These are phyloP conservation scores for Mucuna pruriens DNA, from an alignment of 306 rosid genomes.

Conservation along the genomic window DNA sequence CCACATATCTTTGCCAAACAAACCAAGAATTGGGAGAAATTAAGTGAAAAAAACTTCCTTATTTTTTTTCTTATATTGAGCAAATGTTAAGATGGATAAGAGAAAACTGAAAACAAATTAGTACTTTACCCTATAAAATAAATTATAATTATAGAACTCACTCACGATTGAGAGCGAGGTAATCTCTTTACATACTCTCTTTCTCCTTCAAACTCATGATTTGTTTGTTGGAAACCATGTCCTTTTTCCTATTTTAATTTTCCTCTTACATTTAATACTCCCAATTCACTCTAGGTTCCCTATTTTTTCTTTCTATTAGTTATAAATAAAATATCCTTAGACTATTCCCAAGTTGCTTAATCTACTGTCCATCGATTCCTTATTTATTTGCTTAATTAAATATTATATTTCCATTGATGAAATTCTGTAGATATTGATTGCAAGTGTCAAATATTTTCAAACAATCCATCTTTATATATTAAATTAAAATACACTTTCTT, in stretches of 20 bases:
- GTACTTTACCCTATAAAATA: not conserved
- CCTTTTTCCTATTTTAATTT: not conserved
- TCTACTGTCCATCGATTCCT: not conserved
- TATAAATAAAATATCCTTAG: not conserved
- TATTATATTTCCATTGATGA: not conserved
- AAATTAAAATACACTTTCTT: not conserved
- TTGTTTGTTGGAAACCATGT: not conserved
- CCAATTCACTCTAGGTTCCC: not conserved
- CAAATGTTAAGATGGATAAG: too few relatives aligned
- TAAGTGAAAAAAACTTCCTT: too few relatives aligned
- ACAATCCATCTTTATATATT: not conserved
- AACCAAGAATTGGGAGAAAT: not conserved
- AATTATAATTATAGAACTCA: not conserved
- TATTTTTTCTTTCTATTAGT: not conserved
- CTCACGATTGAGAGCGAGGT: not conserved
- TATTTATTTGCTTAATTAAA: not conserved
- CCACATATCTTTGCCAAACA: not conserved
- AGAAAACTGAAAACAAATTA: too few relatives aligned
- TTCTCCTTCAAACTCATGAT: not conserved
- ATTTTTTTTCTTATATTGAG: too few relatives aligned
- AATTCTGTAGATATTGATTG: not conserved
- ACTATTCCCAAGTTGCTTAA: not conserved
- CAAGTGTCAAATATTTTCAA: not conserved
- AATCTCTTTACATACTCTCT: not conserved
- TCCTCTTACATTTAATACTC: not conserved